phyloP scores from a whole-genome alignment of 495 filamentous ascomycete species.

The Staphylotrichum longicolle region DNA sequence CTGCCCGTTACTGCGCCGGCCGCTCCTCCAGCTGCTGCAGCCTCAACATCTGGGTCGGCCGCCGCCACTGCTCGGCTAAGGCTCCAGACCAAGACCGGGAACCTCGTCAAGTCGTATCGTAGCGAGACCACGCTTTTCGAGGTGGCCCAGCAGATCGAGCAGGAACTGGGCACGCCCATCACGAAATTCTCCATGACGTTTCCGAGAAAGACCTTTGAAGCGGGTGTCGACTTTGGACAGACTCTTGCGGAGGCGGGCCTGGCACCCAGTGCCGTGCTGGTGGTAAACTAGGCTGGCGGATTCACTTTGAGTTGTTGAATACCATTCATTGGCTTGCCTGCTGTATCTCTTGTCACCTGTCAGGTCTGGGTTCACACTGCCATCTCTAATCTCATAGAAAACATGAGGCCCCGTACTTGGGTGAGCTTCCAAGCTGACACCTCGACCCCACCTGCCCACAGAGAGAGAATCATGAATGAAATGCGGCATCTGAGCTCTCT shows the following conservation, averaged over 20 bases:
- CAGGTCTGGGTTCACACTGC: no score
- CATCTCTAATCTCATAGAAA: no score
- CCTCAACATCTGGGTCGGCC: conserved; percentile 36
- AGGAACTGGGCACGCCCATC: conserved; percentile 58
- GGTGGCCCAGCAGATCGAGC: conserved; percentile 69
- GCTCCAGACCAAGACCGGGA: conserved; percentile 72
- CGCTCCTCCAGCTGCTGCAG: conserved; percentile 33
- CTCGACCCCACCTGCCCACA: neutral
- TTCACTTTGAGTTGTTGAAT: no score
- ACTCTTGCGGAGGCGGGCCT: conserved; percentile 90
- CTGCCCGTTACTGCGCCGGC: conserved; percentile 46
- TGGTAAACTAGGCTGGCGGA: conserved; percentile 51
- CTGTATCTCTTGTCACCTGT: no score
- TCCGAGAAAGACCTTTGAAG: conserved; percentile 75
- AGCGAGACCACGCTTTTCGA: conserved; percentile 91
- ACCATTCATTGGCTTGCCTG: no score
- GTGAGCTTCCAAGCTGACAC: no score
- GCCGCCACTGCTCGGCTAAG: conserved; percentile 69
- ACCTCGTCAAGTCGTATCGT: conserved; percentile 76
- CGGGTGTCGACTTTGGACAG: conserved; percentile 77
- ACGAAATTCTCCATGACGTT: conserved; percentile 80
- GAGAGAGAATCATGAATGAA: neutral
- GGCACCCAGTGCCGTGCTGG: conserved; percentile 81
- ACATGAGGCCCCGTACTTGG: no score
- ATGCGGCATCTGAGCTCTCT: neutral